Evolutionary conservation across 345 rosid species (phyloP), one percentile per base, ranked within the genome.

Genomic region (Pistacia integerrima): DNA sequence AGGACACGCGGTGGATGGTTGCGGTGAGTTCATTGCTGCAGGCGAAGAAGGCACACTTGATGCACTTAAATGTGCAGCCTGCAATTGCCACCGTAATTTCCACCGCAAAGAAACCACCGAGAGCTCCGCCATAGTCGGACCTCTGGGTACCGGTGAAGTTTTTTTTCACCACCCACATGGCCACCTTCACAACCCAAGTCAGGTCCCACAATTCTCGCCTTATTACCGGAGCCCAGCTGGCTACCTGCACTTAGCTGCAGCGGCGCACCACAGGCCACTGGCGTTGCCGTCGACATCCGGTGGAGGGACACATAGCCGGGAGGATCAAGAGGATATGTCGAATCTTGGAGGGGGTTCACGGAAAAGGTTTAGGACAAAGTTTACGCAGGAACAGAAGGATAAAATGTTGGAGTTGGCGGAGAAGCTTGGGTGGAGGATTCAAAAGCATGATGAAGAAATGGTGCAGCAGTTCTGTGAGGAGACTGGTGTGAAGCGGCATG

Each of bases 21-120:
- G 97, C 78, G 86, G 94, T 2, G 97, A 92, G 74, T 92, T 90
- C 87, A 78, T 90, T 85, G 85, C 97, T 18, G 92, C 97, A 12
- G 97, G 97, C 0, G 79, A 77, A 6, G 94, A 92, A 35, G 94
- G 97, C 8, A 85, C 92, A 60, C 83, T 89, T 44, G 94, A 90
- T 58, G 93, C 93, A 1, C 89, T 92, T n/a, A 89, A 90, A 84
- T 92, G 94, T 70, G 94, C 93, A 0, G 97, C 97, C 51, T 92
- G 97, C 69, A 88, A 85, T 76, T 92, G 97, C 80, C 97, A 92
- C 85, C 88, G 97, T 2, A 92, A 92, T 77, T 92, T 92, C 82
- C 97, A 92, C 88, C 90, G 94, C 30, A 90, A 92, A 73, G 93
- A 88, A 74, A n/a, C 77, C 2, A n/a, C 77, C 2, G 81, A 62